Percentiles rank a stretch among this genome's conserved stretches.
phyloP scores from a whole-genome alignment of 2,329 filamentous ascomycete genomes.

The Calonectria crousiana region DNA sequence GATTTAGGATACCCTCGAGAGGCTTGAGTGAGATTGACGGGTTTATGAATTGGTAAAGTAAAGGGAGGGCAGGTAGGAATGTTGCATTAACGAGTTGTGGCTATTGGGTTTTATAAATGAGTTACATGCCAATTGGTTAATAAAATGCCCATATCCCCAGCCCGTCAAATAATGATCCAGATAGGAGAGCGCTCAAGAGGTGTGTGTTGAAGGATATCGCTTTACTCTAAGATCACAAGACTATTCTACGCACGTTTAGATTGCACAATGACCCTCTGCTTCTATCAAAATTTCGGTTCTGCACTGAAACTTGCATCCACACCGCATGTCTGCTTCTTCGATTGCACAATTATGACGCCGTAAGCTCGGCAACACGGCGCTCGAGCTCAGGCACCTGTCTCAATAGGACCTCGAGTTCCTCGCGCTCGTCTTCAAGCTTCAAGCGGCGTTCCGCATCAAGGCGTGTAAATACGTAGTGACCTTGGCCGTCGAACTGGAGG shows the following conservation, averaged over 20 bases:
- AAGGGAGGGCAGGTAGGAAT: background rate
- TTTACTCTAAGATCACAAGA: background rate
- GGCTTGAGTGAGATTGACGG: background rate
- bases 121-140: background rate
- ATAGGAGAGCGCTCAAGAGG: background rate
- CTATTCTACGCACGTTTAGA: conserved; percentile 21
- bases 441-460: conserved; percentile 89
- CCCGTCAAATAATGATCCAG: background rate
- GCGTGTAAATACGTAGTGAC: conserved; percentile 88
- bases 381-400: conserved; percentile 90
- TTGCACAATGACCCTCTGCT: background rate
- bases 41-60: background rate
- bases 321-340: background rate
- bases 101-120: background rate
- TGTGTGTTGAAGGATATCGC: background rate
- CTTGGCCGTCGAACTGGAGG: conserved; percentile 96
- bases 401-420: conserved; percentile 89
- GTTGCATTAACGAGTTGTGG: background rate
- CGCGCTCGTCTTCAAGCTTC: conserved; percentile 93
- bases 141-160: background rate
- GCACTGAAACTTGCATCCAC: background rate
- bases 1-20: background rate
- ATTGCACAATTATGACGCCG: conserved; percentile 44
- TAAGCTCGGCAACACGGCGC: conserved; percentile 85
- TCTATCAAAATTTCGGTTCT: background rate